A percentile compares a stretch with the other conserved stretches of the same genome.
phyloP scores from a whole-genome alignment of 2,329 filamentous ascomycete genomes.

The Calonectria ilicicola region DNA sequence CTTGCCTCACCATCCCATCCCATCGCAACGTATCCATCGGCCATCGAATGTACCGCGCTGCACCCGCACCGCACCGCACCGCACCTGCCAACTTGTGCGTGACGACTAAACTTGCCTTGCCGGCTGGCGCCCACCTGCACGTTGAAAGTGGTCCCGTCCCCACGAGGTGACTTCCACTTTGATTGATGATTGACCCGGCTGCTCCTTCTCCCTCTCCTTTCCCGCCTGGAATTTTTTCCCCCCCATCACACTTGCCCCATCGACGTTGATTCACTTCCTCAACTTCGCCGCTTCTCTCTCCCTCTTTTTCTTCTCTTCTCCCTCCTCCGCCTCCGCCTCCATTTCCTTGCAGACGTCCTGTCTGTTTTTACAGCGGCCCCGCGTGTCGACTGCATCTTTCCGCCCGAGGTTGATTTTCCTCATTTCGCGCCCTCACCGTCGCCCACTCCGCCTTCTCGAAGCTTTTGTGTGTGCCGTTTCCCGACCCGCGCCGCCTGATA shows the following conservation, averaged over 20 bases:
- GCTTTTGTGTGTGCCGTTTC: conserved; percentile 42
- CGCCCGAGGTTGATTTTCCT: conserved; percentile 33
- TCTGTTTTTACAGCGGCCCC: conserved; percentile 39
- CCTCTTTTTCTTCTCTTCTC: conserved; percentile 23
- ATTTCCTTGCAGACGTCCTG: conserved; percentile 31
- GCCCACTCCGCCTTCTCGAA: conserved; percentile 41
- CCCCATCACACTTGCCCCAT: conserved; percentile 39
- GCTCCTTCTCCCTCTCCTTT: conserved; percentile 41
- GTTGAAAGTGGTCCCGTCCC: conserved; percentile 32
- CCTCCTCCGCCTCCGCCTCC: conserved; percentile 28
- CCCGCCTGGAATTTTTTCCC: conserved; percentile 43
- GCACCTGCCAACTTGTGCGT: conserved; percentile 39
- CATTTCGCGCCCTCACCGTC: conserved; percentile 35
- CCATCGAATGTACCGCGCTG: not conserved
- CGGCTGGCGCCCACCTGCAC: conserved; percentile 37
- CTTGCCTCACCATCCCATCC: not conserved
- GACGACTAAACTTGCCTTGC: conserved; percentile 27
- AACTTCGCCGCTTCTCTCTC: conserved; percentile 31
- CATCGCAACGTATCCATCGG: not conserved
- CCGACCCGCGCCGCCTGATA: conserved; percentile 39
- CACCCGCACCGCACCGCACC: not conserved
- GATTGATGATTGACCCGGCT: conserved; percentile 40
- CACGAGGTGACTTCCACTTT: conserved; percentile 42
- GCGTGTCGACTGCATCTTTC: conserved; percentile 34
- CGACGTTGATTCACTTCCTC: conserved; percentile 41